Base-by-base conservation (phyloP, 2,329 filamentous ascomycete genomes). In the Tolypocladium album region DNA sequence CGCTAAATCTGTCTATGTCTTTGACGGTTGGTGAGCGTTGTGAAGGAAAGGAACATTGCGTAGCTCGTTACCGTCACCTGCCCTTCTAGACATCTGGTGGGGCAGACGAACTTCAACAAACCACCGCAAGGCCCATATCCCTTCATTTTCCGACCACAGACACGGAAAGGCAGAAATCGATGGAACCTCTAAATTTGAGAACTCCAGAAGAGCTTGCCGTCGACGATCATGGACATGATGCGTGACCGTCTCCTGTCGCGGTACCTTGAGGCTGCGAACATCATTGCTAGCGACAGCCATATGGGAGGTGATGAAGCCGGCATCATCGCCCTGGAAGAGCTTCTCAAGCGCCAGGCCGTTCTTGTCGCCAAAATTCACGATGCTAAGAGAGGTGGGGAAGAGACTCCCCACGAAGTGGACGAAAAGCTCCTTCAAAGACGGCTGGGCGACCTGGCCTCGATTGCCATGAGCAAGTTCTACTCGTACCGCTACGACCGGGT, bases 401-500 rank as follows among this genome's bases (percentile, higher is more conserved):
- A 13, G 8, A 9, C 4, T 2, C 39, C 22, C 27, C 38, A 17
- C 39, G 45, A 15, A 2, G 59, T 65, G 39, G 56, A 67, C 36
- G 59, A 63, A 38, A 53, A 59, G 0, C 69, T 79, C 0, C 61
- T 79, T 2, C 61, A 67, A 43, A 74, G 69, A 60, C 75, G 84
- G 55, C 70, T 85, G n/a, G 72, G 81, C 42, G 82, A 88, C 60
- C 71, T 88, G 20, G 72, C 84, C 6, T 75, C 78, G 9, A 72
- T 88, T 17, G 82, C 87, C 0, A 84, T 85, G 59, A 76, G 82
- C 50, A 88, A 85, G 64, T 83, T 93, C 62, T 88, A 92, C 66
- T 81, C 86, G 4, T 90, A 84, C 62, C 80, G 84, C 1, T 92
- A 84, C 69, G 82, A 82, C 62, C 78, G 85, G 39, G 81, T 93